phyloP scores from a whole-genome alignment of 805 yeast genomes.

The Tetrapisispora phaffii region DNA sequence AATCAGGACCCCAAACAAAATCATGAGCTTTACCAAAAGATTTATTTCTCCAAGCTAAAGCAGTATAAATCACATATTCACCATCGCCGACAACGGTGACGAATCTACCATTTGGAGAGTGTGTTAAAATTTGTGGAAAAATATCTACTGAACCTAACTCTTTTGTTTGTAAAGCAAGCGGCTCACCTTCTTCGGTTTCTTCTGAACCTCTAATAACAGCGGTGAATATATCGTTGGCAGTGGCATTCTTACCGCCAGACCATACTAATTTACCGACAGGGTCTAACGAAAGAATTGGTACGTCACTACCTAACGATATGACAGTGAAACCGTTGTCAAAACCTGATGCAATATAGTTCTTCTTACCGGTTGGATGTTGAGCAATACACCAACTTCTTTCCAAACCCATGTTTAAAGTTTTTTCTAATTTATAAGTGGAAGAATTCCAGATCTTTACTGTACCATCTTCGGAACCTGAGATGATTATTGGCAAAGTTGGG shows the following conservation, averaged over 20 bases:
- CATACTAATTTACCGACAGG: constrained; percentile 83
- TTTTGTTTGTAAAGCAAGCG: constrained; percentile 65
- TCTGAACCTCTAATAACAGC: constrained; percentile 67
- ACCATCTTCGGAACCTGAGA: constrained; percentile 96
- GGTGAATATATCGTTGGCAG: constrained; percentile 61
- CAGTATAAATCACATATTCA: constrained; percentile 90
- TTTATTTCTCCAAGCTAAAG: constrained; percentile 96
- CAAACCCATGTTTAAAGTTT: constrained; percentile 79
- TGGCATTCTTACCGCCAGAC: constrained; percentile 62
- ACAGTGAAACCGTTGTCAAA: constrained; percentile 92
- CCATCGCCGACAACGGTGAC: constrained; percentile 98
- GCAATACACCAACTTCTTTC: constrained; percentile 97
- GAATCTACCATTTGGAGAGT: constrained; percentile 95
- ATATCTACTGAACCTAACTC: constrained; percentile 92
- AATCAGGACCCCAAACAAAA: constrained; percentile 91
- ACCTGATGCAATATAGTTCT: constrained; percentile 81
- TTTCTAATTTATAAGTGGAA: constrained; percentile 86
- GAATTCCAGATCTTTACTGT: constrained; percentile 92
- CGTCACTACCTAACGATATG: constrained; percentile 83
- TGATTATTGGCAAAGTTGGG: constrained; percentile 89
- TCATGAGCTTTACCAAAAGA: constrained; percentile 83
- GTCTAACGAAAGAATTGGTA: constrained; percentile 90
- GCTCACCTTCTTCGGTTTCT: constrained; percentile 70
- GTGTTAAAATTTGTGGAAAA: constrained; percentile 76
- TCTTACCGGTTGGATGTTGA: constrained; percentile 49